These are phyloP conservation scores for Westerdykella ornata DNA, from an alignment of 2,329 filamentous ascomycete genomes.

Conservation along the genomic window DNA sequence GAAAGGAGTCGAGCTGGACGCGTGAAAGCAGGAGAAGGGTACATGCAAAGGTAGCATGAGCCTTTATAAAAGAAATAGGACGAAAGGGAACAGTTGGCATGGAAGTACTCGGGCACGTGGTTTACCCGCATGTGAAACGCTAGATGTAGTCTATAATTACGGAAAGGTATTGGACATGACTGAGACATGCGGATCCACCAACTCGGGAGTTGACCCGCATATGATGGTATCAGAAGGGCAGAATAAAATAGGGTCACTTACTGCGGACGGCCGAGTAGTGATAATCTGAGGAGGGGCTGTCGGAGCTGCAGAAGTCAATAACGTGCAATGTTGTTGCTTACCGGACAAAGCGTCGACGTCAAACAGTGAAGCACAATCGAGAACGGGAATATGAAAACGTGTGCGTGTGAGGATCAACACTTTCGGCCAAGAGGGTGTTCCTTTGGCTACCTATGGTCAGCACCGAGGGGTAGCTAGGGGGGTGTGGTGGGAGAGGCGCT, in stretches of 20 bases:
- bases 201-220: conserved; percentile 29
- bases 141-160: conserved; percentile 24
- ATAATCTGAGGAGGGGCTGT: conserved; percentile 8
- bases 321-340: conserved; percentile 18
- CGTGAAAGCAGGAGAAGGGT: conserved; percentile 8
- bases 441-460: conserved; percentile 16
- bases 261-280: conserved; percentile 16
- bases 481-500: conserved; percentile 17
- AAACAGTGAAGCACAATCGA: conserved; percentile 12
- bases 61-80: conserved; percentile 31
- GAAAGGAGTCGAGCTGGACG: conserved; percentile 8
- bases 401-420: conserved; percentile 12
- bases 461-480: conserved; percentile 22
- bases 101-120: conserved; percentile 13
- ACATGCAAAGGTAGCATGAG: conserved; percentile 10
- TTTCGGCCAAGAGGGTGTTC: conserved; percentile 34
- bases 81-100: conserved; percentile 27
- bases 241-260: conserved; percentile 17
- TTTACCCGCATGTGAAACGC: conserved; percentile 30
- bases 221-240: conserved; percentile 18
- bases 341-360: conserved; percentile 12
- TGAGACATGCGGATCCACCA: conserved; percentile 24
- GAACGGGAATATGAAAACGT: conserved; percentile 19
- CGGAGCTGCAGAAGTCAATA: conserved; percentile 23
- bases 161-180: conserved; percentile 20